A percentile compares a stretch with the other conserved stretches of the same genome.
Conservation (phyloP, 805 yeast genomes). For the Isabelozyma pseudorhagii region DNA sequence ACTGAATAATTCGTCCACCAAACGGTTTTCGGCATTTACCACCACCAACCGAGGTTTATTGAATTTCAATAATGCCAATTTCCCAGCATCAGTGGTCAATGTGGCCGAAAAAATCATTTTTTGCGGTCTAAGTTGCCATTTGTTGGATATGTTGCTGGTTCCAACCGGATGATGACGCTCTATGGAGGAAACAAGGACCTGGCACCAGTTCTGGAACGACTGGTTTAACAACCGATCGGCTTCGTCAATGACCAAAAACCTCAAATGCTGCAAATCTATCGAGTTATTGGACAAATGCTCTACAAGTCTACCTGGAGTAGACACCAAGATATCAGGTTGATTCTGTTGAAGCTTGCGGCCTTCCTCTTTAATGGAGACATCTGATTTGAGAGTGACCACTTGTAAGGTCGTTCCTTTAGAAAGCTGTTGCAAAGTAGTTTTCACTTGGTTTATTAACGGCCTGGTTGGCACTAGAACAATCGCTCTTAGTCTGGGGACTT, state of each 20-base stretch:
- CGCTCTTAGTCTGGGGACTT: conserved; percentile 72
- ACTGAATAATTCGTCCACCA: conserved; percentile 55
- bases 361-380: conserved; percentile 60
- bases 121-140: conserved; percentile 43
- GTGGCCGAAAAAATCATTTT: conserved; percentile 89
- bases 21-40: conserved; percentile 54
- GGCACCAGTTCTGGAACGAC: conserved; percentile 91
- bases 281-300: conserved; percentile 54
- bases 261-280: conserved; percentile 50
- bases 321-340: conserved; percentile 64
- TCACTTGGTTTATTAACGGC: conserved; percentile 82
- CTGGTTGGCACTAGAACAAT: conserved; percentile 85
- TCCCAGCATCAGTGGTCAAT: conserved; percentile 88
- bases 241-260: conserved; percentile 72
- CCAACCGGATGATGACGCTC: conserved; percentile 3
- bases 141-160: conserved; percentile 16
- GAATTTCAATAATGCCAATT: conserved; percentile 68
- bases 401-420: conserved; percentile 65
- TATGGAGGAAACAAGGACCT: conserved; percentile 44
- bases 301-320: conserved; percentile 82
- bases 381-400: conserved; percentile 58
- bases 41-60: conserved; percentile 70
- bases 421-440: conserved; percentile 55
- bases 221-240: conserved; percentile 83
- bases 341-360: conserved; percentile 41